Evolutionary conservation across 192 early-diverging fungal genomes (phyloP).

Genomic region (Chytriomyces sp.): DNA sequence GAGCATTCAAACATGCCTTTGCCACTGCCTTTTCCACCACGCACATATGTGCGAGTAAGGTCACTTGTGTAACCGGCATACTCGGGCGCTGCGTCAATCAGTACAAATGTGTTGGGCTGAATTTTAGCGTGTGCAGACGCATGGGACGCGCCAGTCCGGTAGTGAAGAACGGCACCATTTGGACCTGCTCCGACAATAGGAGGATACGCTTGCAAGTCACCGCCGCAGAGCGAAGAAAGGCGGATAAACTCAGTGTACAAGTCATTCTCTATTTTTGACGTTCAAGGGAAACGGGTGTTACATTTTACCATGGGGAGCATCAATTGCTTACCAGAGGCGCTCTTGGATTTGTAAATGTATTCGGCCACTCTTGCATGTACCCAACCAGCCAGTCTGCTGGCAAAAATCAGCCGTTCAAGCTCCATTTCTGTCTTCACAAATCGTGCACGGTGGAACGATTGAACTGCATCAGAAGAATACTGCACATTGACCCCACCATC

Average conservation of each 20-base stretch:
- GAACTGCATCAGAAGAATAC: slow-evolving; percentile 49
- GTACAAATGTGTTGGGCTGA: slow-evolving; percentile 56
- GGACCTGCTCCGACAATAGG: slow-evolving; percentile 84
- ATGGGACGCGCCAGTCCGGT: slow-evolving; percentile 73
- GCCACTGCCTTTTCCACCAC: not conserved
- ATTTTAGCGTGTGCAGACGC: slow-evolving; percentile 37
- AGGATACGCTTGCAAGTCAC: slow-evolving; percentile 62
- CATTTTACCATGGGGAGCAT: not conserved
- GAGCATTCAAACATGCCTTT: too few species aligned
- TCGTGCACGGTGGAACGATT: slow-evolving; percentile 74
- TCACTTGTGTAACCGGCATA: slow-evolving; percentile 82
- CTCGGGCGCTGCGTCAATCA: slow-evolving; percentile 88
- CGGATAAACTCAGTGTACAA: slow-evolving; percentile 80
- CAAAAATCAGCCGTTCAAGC: slow-evolving; percentile 69
- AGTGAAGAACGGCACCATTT: slow-evolving; percentile 85
- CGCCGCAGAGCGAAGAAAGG: slow-evolving; percentile 58
- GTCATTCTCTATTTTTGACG: slow-evolving; percentile 58
- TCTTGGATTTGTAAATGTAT: slow-evolving; percentile 48
- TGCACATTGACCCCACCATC: slow-evolving; percentile 16
- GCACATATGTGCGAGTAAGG: slow-evolving; percentile 77
- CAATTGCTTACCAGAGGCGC: not conserved
- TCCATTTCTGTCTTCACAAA: slow-evolving; percentile 81
- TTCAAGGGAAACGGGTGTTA: too few species aligned
- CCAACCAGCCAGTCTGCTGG: slow-evolving; percentile 54
- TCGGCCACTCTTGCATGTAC: slow-evolving; percentile 45